Base-by-base conservation (phyloP, 768 basidiomycete genomes). In the Favolaschia claudopus region DNA sequence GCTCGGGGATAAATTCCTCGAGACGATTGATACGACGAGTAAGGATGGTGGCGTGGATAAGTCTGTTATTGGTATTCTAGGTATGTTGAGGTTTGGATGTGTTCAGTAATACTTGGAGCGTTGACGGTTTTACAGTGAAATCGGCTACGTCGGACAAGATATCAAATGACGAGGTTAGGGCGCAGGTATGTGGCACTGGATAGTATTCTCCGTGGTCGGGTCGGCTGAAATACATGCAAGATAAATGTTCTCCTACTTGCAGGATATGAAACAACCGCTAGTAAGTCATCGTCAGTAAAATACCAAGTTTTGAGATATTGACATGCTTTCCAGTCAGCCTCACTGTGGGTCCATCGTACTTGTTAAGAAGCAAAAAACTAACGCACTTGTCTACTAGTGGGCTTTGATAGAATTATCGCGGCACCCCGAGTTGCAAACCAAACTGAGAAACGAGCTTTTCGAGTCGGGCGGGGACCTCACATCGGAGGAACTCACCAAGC, bases 371-470 rank as follows among this genome's bases (percentile, higher is more conserved):
- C n/a, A n/a, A n/a, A n/a, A n/a, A n/a, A n/a, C n/a, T n/a, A n/a
- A n/a, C n/a, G n/a, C n/a, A n/a, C n/a, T n/a, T n/a, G n/a, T n/a
- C n/a, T n/a, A n/a, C n/a, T 25, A 53, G 74, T 78, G 76, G 74
- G 70, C 72, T 9, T 63, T 79, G 10, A 70, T 77, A 19, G 76
- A 78, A 53, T 69, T 78, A 1, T 70, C 68, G 22, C 50, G 67
- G 45, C 63, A 74, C 40, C 72, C 66, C 0, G 67, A 74, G 27
- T 60, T 62, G 32, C 76, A 77, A 52, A 52, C 42, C 10, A 69
- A 69, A 20, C 65, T 77, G 5, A 69, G 75, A 37, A 61, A 69
- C 24, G 76, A 77, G 55, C 69, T 77, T 22, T 40, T 25, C 27
- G 39, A 44, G 3, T 53, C 44, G 17, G 12, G 40, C 3, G 19